Percentiles rank a stretch among this genome's conserved stretches.
phyloP scores from a whole-genome alignment of 2,329 filamentous ascomycete species.

The Lasiodiplodia gonubiensis region DNA sequence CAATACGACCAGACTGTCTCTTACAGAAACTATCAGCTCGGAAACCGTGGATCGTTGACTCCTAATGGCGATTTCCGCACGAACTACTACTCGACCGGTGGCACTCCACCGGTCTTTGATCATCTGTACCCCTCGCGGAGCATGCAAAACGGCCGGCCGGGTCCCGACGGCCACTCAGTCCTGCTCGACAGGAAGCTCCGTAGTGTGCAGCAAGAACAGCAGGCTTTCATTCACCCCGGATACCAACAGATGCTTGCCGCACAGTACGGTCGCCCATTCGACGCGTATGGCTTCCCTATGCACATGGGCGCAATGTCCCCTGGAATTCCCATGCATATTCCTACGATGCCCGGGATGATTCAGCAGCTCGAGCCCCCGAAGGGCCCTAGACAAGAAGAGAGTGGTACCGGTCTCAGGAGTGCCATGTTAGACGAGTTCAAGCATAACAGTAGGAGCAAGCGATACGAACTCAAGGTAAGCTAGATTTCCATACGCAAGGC shows the following conservation, averaged over 20 bases:
- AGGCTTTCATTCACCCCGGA: conserved; percentile 31
- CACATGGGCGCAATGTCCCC: conserved; percentile 37
- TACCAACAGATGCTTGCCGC: conserved; percentile 42
- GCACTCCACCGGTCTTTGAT: conserved; percentile 53
- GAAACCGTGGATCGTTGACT: conserved; percentile 47
- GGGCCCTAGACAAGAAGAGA: conserved; percentile 62
- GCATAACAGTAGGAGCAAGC: conserved; percentile 72
- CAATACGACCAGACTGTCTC: conserved; percentile 46
- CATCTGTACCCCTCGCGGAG: conserved; percentile 50
- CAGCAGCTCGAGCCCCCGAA: conserved; percentile 48
- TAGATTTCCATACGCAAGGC: neutral
- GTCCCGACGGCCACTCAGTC: conserved; percentile 51
- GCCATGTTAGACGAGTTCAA: conserved; percentile 80
- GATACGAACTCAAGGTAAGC: conserved; percentile 77
- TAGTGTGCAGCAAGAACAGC: conserved; percentile 53
- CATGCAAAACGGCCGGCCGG: conserved; percentile 41
- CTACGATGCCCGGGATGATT: conserved; percentile 44
- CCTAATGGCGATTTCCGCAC: conserved; percentile 54
- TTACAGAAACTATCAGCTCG: conserved; percentile 48
- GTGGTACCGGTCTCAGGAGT: conserved; percentile 69
- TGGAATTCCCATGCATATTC: conserved; percentile 45
- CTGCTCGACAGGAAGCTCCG: conserved; percentile 57
- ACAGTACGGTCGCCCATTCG: conserved; percentile 35
- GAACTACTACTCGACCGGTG: conserved; percentile 54
- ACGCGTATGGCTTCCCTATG: conserved; percentile 36